These are phyloP conservation scores for Bretziella fagacearum DNA, from an alignment of 2,329 filamentous ascomycete genomes.

Conservation along the genomic window DNA sequence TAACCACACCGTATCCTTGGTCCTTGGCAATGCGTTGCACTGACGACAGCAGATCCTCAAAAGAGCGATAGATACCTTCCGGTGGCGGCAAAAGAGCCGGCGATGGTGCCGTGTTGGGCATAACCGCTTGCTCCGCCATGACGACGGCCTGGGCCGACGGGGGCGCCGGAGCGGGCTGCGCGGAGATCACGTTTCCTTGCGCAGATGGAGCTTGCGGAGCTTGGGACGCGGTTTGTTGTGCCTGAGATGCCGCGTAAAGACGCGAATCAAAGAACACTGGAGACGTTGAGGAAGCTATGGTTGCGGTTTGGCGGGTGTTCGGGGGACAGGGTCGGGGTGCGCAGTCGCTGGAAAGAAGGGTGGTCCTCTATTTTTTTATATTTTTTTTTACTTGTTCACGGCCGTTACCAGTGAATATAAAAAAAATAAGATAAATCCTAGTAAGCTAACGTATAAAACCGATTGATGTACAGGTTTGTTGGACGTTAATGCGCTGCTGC, in stretches of 20 bases:
- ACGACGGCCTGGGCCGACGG: constrained; percentile 18
- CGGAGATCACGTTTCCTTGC: constrained; percentile 1
- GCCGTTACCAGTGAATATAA: too few species aligned
- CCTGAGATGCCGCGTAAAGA: constrained; percentile 13
- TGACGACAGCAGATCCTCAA: constrained; percentile 40
- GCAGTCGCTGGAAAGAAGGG: too few species aligned
- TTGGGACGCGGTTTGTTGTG: constrained; percentile 5
- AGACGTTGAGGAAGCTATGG: constrained; percentile 15
- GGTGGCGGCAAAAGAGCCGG: constrained; percentile 36
- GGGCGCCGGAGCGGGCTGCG: constrained; percentile 4
- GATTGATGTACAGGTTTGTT: too few species aligned
- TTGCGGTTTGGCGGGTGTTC: constrained; percentile 18
- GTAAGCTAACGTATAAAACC: too few species aligned
- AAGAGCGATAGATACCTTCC: constrained; percentile 42
- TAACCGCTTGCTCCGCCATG: constrained; percentile 22
- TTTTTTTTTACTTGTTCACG: too few species aligned
- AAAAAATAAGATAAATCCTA: too few species aligned
- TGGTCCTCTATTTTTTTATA: too few species aligned
- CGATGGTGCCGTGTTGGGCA: constrained; percentile 30
- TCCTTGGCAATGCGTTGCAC: constrained; percentile 45
- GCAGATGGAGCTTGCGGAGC: constrained; percentile 3
- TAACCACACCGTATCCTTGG: constrained; percentile 45
- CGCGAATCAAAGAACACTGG: constrained; percentile 14
- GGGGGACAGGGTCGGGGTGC: constrained; percentile 13
- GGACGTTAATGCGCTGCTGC: too few species aligned